Base-by-base conservation (phyloP, 23 red algal species). In the Gracilaria domingensis region DNA sequence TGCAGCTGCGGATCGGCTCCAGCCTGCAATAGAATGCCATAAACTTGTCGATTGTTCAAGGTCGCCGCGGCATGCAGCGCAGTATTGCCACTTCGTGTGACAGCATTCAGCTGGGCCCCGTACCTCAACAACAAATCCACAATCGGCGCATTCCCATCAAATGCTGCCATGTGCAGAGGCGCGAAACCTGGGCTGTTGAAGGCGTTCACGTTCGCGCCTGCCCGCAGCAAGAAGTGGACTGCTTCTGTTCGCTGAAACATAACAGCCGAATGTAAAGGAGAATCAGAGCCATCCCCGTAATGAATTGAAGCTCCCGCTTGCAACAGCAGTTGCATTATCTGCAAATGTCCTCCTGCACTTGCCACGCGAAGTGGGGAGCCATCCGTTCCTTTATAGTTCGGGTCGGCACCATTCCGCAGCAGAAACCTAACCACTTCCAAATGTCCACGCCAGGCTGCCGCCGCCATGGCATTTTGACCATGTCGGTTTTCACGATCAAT, bases 251-350 rank as follows among this genome's bases (percentile, higher is more conserved):
- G 45, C 45, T 48, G 7, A 48, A 48, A 48, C 45, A 48, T 48
- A 48, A 48, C 45, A 48, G 45, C 45, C 5, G 45, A 48, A 48
- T 48, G 45, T 48, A 48, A 48, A 48, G 45, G 45, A 48, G 59
- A 11, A 64, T 18, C 59, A 64, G 7, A 12, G 21, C 17, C 59
- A 30, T 64, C 59, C n/a, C 17, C 28, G n/a, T 28, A 30, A 28
- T 64, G n/a, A 30, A 64, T 30, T 28, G n/a, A 28, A 64, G 59
- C 59, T n/a, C 59, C 59, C n/a, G 21, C 28, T 30, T 64, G 59
- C 59, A 64, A 64, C 59, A 64, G 59, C 59, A 12, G 59, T 64
- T 64, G 59, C 59, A 64, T 30, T 30, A 20, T 30, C 59, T 30
- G 59, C 59, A 64, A n/a, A 64, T 64, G 28, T 64, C 59, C 21